These are phyloP conservation scores for Oryza officinalis DNA, from an alignment of 176 grass and related monocot genomes.

Conservation along the genomic window DNA sequence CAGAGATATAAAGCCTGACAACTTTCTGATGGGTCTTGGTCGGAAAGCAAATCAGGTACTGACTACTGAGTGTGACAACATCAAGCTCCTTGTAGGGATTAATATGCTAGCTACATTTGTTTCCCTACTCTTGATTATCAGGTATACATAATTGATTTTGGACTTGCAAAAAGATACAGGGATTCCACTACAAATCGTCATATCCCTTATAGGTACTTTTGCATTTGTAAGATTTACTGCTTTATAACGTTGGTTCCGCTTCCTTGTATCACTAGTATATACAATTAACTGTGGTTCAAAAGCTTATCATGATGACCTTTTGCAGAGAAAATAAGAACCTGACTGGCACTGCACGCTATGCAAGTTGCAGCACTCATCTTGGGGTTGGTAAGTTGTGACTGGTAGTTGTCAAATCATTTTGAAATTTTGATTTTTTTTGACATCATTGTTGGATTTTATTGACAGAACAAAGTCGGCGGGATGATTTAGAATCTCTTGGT, in stretches of 20 bases:
- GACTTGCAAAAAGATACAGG: conserved; percentile 95
- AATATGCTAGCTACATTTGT: background rate
- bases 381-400: conserved; percentile 70
- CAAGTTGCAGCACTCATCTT: conserved; percentile 94
- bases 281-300: background rate
- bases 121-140: conserved; percentile 41
- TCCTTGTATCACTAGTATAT: background rate
- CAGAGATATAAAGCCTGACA: conserved; percentile 95
- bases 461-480: conserved; percentile 92
- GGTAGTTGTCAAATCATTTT: conserved; percentile 26
- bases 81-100: conserved; percentile 5
- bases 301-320: conserved; percentile 28
- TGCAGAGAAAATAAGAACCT: conserved; percentile 95
- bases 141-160: conserved; percentile 99
- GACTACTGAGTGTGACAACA: conserved; percentile 26
- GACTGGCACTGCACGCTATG: conserved; percentile 93
- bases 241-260: background rate
- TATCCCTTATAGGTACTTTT: conserved; percentile 77
- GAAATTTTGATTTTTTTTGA: conserved; percentile 34
- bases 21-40: conserved; percentile 97
- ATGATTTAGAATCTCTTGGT: conserved; percentile 99
- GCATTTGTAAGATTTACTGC: conserved; percentile 1
- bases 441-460: conserved; percentile 37
- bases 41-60: conserved; percentile 86
- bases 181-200: conserved; percentile 91